Conservation (phyloP, 768 basidiomycete genomes). For the Dioszegia aurantiaca region DNA sequence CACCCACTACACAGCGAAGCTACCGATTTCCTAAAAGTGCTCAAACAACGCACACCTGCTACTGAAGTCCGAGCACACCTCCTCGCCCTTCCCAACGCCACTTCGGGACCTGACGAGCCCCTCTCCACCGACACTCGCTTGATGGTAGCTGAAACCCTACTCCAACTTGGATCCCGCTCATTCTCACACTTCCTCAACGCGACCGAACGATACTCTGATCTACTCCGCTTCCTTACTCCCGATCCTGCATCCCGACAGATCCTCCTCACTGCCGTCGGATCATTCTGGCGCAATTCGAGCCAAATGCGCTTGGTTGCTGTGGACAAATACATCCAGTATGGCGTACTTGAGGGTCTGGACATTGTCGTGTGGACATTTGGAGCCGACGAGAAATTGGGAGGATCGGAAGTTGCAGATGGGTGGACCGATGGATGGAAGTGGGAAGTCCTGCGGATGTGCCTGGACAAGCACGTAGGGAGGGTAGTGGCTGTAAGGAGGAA, state of each 20-base stretch:
- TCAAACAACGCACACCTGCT: constrained; percentile 63
- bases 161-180: constrained; percentile 87
- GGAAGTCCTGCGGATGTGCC: constrained; percentile 74
- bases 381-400: constrained; percentile 20
- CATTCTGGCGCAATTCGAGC: constrained; percentile 75
- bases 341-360: constrained; percentile 90
- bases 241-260: constrained; percentile 56
- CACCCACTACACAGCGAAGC: constrained; percentile 78
- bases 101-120: constrained; percentile 64
- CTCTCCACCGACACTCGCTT: constrained; percentile 69
- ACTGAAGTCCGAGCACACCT: constrained; percentile 76
- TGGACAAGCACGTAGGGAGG: constrained; percentile 88
- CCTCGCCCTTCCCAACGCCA: constrained; percentile 64
- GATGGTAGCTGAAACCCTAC: constrained; percentile 79
- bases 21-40: constrained; percentile 69
- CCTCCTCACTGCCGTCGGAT: constrained; percentile 66
- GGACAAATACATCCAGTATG: constrained; percentile 98
- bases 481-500: constrained; percentile 74
- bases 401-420: constrained; percentile 50
- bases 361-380: constrained; percentile 79
- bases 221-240: constrained; percentile 59
- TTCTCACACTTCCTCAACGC: constrained; percentile 98
- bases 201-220: constrained; percentile 80
- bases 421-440: constrained; percentile 64
- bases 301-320: constrained; percentile 91